Evolutionary conservation across 2,329 filamentous ascomycete species (phyloP).

Genomic region (Fusarium globosum): DNA sequence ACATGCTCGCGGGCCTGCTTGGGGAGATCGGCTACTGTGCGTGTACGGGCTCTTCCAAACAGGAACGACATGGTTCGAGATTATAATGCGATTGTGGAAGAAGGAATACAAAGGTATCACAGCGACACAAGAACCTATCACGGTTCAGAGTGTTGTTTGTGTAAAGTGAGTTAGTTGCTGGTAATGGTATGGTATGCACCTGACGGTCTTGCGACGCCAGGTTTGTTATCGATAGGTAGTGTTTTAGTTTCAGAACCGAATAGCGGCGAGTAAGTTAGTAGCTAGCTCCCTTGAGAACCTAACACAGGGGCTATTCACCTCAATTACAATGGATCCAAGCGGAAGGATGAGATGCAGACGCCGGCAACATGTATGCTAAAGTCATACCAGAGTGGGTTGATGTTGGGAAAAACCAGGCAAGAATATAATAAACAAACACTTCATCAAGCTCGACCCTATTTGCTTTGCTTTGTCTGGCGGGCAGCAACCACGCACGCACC

Average conservation of each 20-base stretch:
- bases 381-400: slow-evolving; percentile 25
- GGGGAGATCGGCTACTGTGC: slow-evolving; percentile 64
- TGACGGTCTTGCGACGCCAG: slow-evolving; percentile 21
- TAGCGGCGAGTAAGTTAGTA: not conserved
- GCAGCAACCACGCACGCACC: slow-evolving; percentile 34
- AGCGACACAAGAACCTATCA: not conserved
- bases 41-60: slow-evolving; percentile 64
- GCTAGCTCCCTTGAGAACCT: not conserved
- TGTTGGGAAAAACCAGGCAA: not conserved
- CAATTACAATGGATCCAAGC: not conserved
- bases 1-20: slow-evolving; percentile 68
- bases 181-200: not conserved
- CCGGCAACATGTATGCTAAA: not conserved
- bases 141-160: slow-evolving; percentile 6
- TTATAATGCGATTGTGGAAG: not conserved
- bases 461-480: slow-evolving; percentile 15
- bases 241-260: slow-evolving; percentile 6
- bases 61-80: slow-evolving; percentile 62
- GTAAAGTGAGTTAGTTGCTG: slow-evolving; percentile 5
- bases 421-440: slow-evolving; percentile 4
- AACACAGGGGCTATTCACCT: not conserved
- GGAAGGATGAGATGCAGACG: not conserved
- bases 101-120: not conserved
- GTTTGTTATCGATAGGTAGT: slow-evolving; percentile 35
- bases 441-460: not conserved